Evolutionary conservation across 257 asterid genomes (phyloP).

Genomic region (Prunella vulgaris): DNA sequence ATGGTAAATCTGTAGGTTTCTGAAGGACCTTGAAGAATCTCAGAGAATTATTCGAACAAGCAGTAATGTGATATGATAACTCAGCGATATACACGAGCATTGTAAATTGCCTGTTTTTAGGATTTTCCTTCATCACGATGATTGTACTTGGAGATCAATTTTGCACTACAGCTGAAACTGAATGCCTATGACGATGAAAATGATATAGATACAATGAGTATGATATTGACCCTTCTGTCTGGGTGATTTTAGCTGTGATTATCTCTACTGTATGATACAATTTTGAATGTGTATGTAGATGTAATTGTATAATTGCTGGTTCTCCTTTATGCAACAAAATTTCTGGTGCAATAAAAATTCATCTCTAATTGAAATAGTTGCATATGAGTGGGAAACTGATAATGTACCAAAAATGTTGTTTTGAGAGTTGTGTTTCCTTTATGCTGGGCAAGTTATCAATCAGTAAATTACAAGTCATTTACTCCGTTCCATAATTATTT

Average conservation of each 20-base stretch:
- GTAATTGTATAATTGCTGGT: conserved; percentile 23
- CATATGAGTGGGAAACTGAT: background rate
- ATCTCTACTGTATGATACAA: conserved; percentile 1
- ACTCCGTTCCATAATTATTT: too few relatives aligned
- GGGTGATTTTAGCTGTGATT: conserved; percentile 13
- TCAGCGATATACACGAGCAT: background rate
- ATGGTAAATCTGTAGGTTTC: conserved; percentile 46
- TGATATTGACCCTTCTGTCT: background rate
- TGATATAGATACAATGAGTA: background rate
- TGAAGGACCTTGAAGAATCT: conserved; percentile 94
- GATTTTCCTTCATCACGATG: conserved; percentile 16
- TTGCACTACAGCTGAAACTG: conserved; percentile 6
- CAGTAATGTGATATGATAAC: conserved; percentile 48
- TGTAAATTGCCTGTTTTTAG: conserved; percentile 19
- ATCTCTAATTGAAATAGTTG: background rate
- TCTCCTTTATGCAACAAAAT: conserved; percentile 20
- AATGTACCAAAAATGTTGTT: background rate
- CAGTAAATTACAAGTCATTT: too few relatives aligned
- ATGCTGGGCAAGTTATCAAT: background rate
- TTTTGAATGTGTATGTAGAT: conserved; percentile 25
- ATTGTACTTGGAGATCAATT: conserved; percentile 8
- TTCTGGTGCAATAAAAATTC: conserved; percentile 3
- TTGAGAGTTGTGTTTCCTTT: background rate
- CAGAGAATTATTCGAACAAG: conserved; percentile 69
- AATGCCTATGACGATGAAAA: conserved; percentile 5